Conservation (phyloP, 2,329 filamentous ascomycete species). For the Xylariaceae sp. region DNA sequence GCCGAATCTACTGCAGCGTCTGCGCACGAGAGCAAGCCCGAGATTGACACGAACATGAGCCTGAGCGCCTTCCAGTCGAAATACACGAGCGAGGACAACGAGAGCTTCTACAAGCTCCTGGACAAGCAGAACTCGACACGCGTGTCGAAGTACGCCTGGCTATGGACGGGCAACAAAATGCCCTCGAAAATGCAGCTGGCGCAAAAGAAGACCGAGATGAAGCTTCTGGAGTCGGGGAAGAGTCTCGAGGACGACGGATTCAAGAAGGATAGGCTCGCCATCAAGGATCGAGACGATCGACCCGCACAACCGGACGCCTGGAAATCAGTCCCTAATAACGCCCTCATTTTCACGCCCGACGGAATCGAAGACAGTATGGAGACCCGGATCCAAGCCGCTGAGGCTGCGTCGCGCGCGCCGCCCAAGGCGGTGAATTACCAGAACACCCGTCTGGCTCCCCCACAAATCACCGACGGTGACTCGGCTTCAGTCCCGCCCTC, state of each 20-base stretch:
- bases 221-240: slow-evolving; percentile 39
- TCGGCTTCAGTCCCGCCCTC: slow-evolving; percentile 56
- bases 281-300: slow-evolving; percentile 63
- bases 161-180: slow-evolving; percentile 85
- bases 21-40: slow-evolving; percentile 37
- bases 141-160: slow-evolving; percentile 80
- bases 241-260: slow-evolving; percentile 53
- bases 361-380: slow-evolving; percentile 53
- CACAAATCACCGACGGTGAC: slow-evolving; percentile 34
- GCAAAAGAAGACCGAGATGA: slow-evolving; percentile 55
- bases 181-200: slow-evolving; percentile 71
- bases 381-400: slow-evolving; percentile 63
- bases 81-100: slow-evolving; percentile 97
- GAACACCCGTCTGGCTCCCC: slow-evolving; percentile 71
- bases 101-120: slow-evolving; percentile 87
- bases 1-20: slow-evolving; percentile 35
- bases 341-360: slow-evolving; percentile 78
- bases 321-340: slow-evolving; percentile 70
- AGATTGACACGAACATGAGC: slow-evolving; percentile 71
- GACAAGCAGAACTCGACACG: slow-evolving; percentile 85
- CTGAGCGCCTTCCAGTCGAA: slow-evolving; percentile 82
- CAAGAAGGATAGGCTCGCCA: slow-evolving; percentile 54
- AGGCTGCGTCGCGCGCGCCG: slow-evolving; percentile 64
- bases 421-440: slow-evolving; percentile 74
- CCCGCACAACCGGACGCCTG: slow-evolving; percentile 74